Conservation (phyloP, 768 basidiomycete species). For the Lactifluus subvellereus region DNA sequence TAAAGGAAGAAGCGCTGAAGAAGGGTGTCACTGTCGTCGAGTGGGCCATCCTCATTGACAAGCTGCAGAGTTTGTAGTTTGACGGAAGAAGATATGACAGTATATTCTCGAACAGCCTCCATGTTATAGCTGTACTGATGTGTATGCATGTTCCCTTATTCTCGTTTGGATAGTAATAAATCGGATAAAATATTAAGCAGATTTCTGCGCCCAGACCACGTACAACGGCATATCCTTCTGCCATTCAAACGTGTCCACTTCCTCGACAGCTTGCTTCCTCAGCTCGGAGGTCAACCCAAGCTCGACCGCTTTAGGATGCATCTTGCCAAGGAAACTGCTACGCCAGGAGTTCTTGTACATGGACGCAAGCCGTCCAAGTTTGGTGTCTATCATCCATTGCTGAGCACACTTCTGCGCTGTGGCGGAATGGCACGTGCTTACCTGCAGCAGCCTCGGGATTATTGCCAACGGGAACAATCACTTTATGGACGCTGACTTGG, state of each 20-base stretch:
- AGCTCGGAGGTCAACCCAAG: no score
- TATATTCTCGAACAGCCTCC: background rate
- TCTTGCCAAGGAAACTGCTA: background rate
- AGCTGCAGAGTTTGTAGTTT: conserved; percentile 39
- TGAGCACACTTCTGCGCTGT: background rate
- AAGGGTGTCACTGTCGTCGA: conserved; percentile 67
- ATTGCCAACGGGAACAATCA: background rate
- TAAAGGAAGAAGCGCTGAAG: conserved; percentile 63
- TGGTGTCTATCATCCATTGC: background rate
- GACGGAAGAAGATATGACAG: background rate
- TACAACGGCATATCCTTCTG: background rate
- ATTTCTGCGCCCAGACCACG: conserved; percentile 10
- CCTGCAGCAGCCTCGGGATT: background rate
- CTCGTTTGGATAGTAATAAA: background rate
- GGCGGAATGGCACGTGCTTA: background rate
- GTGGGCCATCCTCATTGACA: conserved; percentile 74
- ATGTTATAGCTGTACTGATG: conserved; percentile 1
- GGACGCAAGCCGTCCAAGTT: background rate
- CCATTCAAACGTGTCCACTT: conserved; percentile 8
- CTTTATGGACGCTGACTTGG: conserved; percentile 15
- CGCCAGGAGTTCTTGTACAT: background rate
- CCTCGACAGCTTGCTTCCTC: background rate
- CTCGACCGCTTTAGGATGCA: background rate
- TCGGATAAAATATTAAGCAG: background rate
- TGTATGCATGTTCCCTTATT: background rate